Evolutionary conservation across 2,329 filamentous ascomycete species (phyloP).

Genomic region (Penicillium sp.): DNA sequence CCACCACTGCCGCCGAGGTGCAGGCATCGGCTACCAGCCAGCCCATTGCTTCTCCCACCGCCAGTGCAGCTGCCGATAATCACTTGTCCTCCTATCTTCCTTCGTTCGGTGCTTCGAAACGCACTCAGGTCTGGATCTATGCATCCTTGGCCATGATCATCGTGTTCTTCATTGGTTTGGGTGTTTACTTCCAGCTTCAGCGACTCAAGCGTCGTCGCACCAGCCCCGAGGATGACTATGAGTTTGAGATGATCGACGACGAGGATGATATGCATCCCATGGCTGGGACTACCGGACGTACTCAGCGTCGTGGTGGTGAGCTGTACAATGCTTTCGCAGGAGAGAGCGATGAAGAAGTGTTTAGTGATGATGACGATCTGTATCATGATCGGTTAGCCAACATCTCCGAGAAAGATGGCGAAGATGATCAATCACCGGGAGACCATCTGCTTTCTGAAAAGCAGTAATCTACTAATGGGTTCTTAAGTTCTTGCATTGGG

Average conservation of each 20-base stretch:
- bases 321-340: slow-evolving; percentile 97
- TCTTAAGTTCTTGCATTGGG: slow-evolving; percentile 15
- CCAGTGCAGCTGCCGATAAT: slow-evolving; percentile 40
- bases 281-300: slow-evolving; percentile 47
- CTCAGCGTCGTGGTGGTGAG: slow-evolving; percentile 66
- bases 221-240: slow-evolving; percentile 73
- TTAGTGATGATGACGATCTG: slow-evolving; percentile 42
- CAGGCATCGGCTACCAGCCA: slow-evolving; percentile 27
- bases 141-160: slow-evolving; percentile 78
- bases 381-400: slow-evolving; percentile 30
- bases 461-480: slow-evolving; percentile 8
- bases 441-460: slow-evolving; percentile 18
- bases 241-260: slow-evolving; percentile 87
- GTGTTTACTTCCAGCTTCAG: slow-evolving; percentile 73
- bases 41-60: slow-evolving; percentile 26
- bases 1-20: slow-evolving; percentile 13
- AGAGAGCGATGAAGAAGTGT: slow-evolving; percentile 70
- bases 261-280: slow-evolving; percentile 54
- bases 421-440: slow-evolving; percentile 13
- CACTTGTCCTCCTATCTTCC: slow-evolving; percentile 80
- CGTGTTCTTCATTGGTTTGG: slow-evolving; percentile 73
- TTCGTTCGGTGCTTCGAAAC: slow-evolving; percentile 79
- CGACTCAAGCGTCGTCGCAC: slow-evolving; percentile 70
- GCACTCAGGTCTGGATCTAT: slow-evolving; percentile 90
- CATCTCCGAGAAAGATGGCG: slow-evolving; percentile 18